Base-by-base conservation (phyloP, 257 asterid species). In the Nicotiana knightiana region DNA sequence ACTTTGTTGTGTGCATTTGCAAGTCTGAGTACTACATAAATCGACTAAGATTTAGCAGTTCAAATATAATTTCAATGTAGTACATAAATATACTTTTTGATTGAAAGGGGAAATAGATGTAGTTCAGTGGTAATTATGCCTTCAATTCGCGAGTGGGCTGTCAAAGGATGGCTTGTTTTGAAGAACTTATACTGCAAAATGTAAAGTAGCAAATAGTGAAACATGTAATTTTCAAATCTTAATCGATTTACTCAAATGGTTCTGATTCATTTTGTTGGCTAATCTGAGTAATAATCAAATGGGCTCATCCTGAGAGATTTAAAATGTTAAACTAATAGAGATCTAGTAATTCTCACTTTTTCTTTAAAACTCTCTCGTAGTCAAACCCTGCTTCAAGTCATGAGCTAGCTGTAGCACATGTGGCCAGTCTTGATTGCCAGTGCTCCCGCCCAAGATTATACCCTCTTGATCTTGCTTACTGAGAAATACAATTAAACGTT, bases 231-330 rank as follows among this genome's bases (percentile, higher is more conserved):
- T 46, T 21, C 24, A 21, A 21, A 21, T 21, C 24, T 21, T 21
- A 21, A 21, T 21, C 24, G 24, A 21, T 21, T 21, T 21, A 21
- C 24, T 21, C 24, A 21, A 21, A 24, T 71, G 78, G 78, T 71
- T 71, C 37, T 71, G 61, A 24, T 71, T 71, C 79, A 46, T 71
- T 48, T 71, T 71, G 21, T 71, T 71, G 39, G 61, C 78, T 46
- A 68, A 13, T 53, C 58, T 13, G 18, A 13, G 18, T 53, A 53
- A 70, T 71, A 24, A 11, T 58, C 59, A 71, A 6, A 12, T 24
- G 33, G 77, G 39, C 59, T 71, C 35, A 71, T 71, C 39, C 61
- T 46, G 39, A 46, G 79, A 46, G 58, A 46, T 71, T 48, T 43
- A 1, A 71, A 13, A 73, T 5, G 39, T 48, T 3, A 48, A 73